A percentile compares a stretch with the other conserved stretches of the same genome.
phyloP scores from a whole-genome alignment of 192 early-diverging fungal genomes.

The Martensiomyces pterosporus region DNA sequence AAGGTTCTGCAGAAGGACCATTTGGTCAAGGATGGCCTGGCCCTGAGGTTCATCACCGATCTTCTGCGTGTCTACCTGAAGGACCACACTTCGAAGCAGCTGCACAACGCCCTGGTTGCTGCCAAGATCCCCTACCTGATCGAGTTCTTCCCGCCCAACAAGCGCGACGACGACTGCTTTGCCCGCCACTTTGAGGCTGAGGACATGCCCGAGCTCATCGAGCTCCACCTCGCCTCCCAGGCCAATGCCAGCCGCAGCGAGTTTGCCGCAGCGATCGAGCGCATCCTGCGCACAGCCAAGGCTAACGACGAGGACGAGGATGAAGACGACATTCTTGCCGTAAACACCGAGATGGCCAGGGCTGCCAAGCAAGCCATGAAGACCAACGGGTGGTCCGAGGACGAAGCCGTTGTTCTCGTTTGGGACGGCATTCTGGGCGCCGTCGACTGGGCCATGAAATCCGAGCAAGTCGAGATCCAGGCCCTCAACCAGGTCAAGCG shows the following conservation, averaged over 20 bases:
- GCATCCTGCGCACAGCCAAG: conserved; percentile 55
- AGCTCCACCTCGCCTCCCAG: conserved; percentile 73
- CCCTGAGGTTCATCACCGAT: conserved; percentile 78
- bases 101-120: conserved; percentile 65
- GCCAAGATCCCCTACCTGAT: conserved; percentile 66
- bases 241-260: conserved; percentile 62
- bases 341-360: conserved; percentile 25
- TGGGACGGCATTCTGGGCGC: conserved; percentile 82
- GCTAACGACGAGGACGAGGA: conserved; percentile 19
- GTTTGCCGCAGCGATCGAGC: conserved; percentile 56
- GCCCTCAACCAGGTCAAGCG: conserved; percentile 59
- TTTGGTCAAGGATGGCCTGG: conserved; percentile 86
- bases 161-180: conserved; percentile 83
- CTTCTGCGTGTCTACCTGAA: conserved; percentile 76
- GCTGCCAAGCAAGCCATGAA: conserved; percentile 26
- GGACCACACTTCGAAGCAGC: conserved; percentile 72
- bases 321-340: conserved; percentile 4
- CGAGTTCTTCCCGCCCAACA: conserved; percentile 91
- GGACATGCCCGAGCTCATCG: conserved; percentile 83
- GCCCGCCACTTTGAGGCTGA: conserved; percentile 90
- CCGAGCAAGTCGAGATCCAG: conserved; percentile 82
- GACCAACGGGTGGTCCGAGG: conserved; percentile 64
- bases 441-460: conserved; percentile 71
- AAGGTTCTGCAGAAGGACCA: conserved; percentile 85
- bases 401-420: conserved; percentile 66